Conservation (phyloP, 1,284 basidiomycete species). For the Ustilago tritici region DNA sequence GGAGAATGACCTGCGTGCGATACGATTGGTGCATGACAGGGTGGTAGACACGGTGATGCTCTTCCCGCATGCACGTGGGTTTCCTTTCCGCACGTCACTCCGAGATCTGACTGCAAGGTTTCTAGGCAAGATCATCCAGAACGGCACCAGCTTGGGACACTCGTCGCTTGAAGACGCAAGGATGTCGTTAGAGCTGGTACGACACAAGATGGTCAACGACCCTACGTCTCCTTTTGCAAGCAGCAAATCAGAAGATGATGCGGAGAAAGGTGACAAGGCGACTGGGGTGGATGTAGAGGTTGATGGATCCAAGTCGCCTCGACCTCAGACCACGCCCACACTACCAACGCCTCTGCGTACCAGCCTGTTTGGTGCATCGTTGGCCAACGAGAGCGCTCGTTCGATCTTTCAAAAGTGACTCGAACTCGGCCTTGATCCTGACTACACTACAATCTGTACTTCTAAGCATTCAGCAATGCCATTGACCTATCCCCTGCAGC, state of each 20-base stretch:
- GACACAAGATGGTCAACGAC: slow-evolving; percentile 51
- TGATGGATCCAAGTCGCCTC: neutral
- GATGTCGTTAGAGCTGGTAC: slow-evolving; percentile 60
- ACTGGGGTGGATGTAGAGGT: slow-evolving; percentile 27
- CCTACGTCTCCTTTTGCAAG: slow-evolving; percentile 37
- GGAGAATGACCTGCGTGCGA: slow-evolving; percentile 65
- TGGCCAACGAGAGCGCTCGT: slow-evolving; percentile 42
- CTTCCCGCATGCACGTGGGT: slow-evolving; percentile 61
- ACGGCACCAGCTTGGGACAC: slow-evolving; percentile 56
- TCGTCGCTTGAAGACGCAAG: slow-evolving; percentile 63
- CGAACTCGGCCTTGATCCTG: too few species aligned
- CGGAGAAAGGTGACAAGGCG: slow-evolving; percentile 11
- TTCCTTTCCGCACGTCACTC: slow-evolving; percentile 62
- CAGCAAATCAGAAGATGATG: neutral
- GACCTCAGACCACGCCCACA: neutral
- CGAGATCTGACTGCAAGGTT: slow-evolving; percentile 56
- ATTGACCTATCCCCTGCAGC: too few species aligned
- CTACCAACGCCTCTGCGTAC: slow-evolving; percentile 16
- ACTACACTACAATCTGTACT: neutral
- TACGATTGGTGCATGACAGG: slow-evolving; percentile 59
- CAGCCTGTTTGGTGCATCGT: slow-evolving; percentile 38
- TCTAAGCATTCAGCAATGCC: neutral
- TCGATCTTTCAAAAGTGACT: slow-evolving; percentile 40
- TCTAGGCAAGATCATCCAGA: slow-evolving; percentile 65
- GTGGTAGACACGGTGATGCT: slow-evolving; percentile 64